Percentiles rank a stretch among this genome's conserved stretches.
Evolutionary conservation across 805 yeast species (phyloP).

Genomic region (Wickerhamiella spandovensis): DNA sequence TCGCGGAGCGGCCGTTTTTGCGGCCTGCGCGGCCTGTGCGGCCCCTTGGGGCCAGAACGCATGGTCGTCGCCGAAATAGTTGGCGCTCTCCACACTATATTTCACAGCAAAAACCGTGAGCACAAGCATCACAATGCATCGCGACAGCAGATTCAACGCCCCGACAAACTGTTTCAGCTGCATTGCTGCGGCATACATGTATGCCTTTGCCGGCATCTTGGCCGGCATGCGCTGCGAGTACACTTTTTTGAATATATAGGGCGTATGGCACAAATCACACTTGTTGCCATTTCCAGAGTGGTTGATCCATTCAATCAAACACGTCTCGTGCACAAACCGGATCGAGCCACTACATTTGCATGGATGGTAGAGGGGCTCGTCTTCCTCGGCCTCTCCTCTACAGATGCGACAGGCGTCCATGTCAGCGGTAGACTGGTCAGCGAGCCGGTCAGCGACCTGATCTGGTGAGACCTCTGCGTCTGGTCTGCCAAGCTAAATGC

Average conservation of each 20-base stretch:
- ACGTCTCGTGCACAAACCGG: constrained; percentile 84
- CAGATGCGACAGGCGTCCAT: constrained; percentile 78
- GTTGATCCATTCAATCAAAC: constrained; percentile 76
- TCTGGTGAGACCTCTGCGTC: background rate
- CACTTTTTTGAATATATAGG: constrained; percentile 53
- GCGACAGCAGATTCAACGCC: constrained; percentile 7
- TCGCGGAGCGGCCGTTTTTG: too few species aligned
- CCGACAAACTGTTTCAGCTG: constrained; percentile 4
- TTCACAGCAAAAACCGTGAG: constrained; percentile 8
- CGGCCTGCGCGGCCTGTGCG: too few species aligned
- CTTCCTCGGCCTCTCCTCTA: constrained; percentile 72
- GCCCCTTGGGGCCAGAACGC: background rate
- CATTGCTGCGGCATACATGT: background rate
- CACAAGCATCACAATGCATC: constrained; percentile 13
- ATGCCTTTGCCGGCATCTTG: constrained; percentile 40
- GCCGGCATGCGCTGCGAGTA: constrained; percentile 55
- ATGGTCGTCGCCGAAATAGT: constrained; percentile 1
- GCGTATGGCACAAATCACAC: constrained; percentile 82
- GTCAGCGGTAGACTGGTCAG: background rate
- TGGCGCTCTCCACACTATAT: constrained; percentile 2
- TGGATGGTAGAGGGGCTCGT: constrained; percentile 77
- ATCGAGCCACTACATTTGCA: constrained; percentile 92
- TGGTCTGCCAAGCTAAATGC: background rate
- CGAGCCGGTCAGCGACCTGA: background rate
- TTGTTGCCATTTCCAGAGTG: constrained; percentile 48